Base-by-base conservation (phyloP, 192 early-diverging fungal species). In the Podila epicladia region DNA sequence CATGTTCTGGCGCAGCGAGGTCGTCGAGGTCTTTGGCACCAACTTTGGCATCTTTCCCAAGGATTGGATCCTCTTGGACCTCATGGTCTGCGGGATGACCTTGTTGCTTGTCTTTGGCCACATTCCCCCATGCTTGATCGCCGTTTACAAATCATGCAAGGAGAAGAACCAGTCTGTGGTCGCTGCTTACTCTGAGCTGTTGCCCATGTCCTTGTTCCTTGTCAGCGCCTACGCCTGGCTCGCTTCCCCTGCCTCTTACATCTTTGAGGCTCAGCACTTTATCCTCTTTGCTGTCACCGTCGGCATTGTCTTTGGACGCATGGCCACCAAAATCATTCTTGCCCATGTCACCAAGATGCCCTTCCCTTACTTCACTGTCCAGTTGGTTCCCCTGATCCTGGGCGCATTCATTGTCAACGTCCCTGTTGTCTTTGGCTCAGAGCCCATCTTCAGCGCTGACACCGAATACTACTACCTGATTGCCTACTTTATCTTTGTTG, bases 311-410 rank as follows among this genome's bases (percentile, higher is more conserved):
- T 95, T 95, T 88, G 94, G 94, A 33, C 91, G 94, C 68, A 92
- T 95, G 82, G 94, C 93, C 59, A 93, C 94, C 71, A 94, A 95
- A 71, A 96, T 97, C 63, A 95, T 97, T 64, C 80, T 97, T 80
- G 92, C 94, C 29, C 96, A 97, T 64, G 87, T 97, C 50, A 95
- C 94, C 32, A 93, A 94, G 84, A 89, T 86, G 74, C 73, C 82
- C 31, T 97, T 93, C 85, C 96, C 96, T 48, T 91, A 87, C 71
- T 97, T 92, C 84, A 94, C 93, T 17, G 90, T 92, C 28, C 87
- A 95, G 64, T 74, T 94, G 71, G 74, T 93, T 31, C 96, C 95
- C 26, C 72, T 96, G 53, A 82, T 92, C 28, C 11, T 93, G 8
- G 96, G 94, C 22, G 92, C 91, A 3, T 72, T 88, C n/a, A 72